These are phyloP conservation scores for Rhynchospora tenuis DNA, from an alignment of 176 grass and related monocot species.

Conservation along the genomic window DNA sequence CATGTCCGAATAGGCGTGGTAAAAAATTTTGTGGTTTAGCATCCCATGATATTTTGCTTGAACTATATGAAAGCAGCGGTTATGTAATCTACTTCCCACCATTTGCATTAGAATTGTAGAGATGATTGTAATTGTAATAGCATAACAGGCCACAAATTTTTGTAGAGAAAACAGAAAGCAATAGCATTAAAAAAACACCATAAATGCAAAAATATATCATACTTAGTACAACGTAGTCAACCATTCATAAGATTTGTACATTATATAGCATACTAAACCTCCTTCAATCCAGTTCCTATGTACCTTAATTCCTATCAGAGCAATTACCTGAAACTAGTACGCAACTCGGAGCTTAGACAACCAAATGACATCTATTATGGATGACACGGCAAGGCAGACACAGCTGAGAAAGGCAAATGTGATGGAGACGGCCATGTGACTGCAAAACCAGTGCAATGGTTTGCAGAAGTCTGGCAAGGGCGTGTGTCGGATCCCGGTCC, in stretches of 20 bases:
- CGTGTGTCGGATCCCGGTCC: conserved; percentile 56
- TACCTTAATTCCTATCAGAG: background rate
- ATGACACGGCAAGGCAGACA: conserved; percentile 33
- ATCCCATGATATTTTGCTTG: background rate
- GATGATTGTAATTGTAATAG: background rate
- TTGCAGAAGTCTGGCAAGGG: conserved; percentile 70
- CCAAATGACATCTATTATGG: conserved; percentile 49
- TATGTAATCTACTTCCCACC: background rate
- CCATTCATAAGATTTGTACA: background rate
- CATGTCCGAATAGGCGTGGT: background rate
- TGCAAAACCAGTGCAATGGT: conserved; percentile 64
- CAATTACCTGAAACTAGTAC: background rate
- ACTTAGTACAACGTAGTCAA: background rate
- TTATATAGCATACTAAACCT: background rate
- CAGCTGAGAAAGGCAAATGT: conserved; percentile 53
- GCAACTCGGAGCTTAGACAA: conserved; percentile 29
- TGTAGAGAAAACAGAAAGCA: background rate
- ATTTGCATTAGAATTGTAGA: background rate
- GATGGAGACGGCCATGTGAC: conserved; percentile 54
- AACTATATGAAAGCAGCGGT: too few species aligned
- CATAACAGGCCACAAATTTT: background rate
- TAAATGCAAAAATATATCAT: background rate
- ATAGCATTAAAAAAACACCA: background rate
- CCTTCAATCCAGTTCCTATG: background rate
- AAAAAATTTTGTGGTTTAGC: background rate